Evolutionary conservation across 108 stramenopile species (phyloP).

Genomic region (Aurantiochytrium sp.): DNA sequence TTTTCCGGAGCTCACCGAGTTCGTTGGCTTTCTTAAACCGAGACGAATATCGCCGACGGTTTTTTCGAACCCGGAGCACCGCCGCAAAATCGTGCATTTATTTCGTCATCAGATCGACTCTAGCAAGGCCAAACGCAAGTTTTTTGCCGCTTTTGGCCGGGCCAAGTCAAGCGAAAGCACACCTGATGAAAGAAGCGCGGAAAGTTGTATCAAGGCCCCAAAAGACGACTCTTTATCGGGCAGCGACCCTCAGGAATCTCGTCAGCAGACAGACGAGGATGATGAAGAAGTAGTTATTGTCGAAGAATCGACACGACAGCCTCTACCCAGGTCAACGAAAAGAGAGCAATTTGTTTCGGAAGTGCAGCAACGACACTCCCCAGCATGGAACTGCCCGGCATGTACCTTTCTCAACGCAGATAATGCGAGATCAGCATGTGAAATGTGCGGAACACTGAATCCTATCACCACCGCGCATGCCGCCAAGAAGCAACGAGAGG

Average conservation of each 20-base stretch:
- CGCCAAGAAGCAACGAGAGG: no score
- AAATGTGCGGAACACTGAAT: not conserved
- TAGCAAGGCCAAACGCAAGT: constrained; percentile 46
- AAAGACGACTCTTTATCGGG: no score
- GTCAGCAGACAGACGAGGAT: no score
- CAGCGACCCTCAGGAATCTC: no score
- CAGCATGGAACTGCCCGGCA: not conserved
- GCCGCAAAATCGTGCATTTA: constrained; percentile 36
- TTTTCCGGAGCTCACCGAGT: not conserved
- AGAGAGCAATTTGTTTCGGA: no score
- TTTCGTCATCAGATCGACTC: constrained; percentile 48
- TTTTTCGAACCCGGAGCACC: constrained; percentile 41
- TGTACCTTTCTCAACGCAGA: not conserved
- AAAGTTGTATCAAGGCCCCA: no score
- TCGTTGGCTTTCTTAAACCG: constrained; percentile 23
- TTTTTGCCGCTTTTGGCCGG: constrained; percentile 22
- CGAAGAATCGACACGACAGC: no score
- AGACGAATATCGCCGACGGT: constrained; percentile 28
- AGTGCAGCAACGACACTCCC: no score
- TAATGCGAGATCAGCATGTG: not conserved
- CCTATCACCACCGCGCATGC: no score
- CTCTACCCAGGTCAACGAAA: no score
- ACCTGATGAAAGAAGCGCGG: no score
- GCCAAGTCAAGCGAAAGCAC: not conserved
- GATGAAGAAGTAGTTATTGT: no score